Conservation (phyloP, 768 basidiomycete species). For the Asterophora parasitica region DNA sequence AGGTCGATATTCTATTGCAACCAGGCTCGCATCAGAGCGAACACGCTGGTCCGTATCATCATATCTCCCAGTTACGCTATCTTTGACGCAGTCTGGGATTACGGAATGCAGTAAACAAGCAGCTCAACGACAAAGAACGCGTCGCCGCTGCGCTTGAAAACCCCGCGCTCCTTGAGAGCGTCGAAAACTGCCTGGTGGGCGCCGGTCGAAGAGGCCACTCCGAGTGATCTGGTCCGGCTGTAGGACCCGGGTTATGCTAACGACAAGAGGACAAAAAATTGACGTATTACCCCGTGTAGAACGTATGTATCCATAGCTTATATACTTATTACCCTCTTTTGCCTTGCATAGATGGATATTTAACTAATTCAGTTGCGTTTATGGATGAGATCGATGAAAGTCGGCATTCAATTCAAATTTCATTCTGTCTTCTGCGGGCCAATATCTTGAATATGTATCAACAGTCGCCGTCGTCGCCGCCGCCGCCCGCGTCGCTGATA, state of each 20-base stretch:
- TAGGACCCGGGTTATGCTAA: not conserved
- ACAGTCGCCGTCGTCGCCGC: no score
- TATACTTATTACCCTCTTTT: constrained; percentile 8
- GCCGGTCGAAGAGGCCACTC: constrained; percentile 27
- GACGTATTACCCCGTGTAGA: not conserved
- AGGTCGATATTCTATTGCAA: constrained; percentile 89
- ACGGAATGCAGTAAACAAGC: constrained; percentile 78
- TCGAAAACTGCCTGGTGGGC: constrained; percentile 60
- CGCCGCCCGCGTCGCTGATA: no score
- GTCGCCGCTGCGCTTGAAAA: constrained; percentile 98
- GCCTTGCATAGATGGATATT: not conserved
- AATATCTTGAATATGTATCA: no score
- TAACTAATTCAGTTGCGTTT: no score
- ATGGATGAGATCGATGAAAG: no score
- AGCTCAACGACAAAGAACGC: constrained; percentile 97
- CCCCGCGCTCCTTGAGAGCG: constrained; percentile 73
- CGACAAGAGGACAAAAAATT: not conserved
- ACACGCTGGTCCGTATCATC: constrained; percentile 56
- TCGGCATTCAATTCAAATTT: no score
- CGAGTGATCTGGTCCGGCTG: constrained; percentile 6
- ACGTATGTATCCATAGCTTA: constrained; percentile 19
- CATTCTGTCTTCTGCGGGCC: no score
- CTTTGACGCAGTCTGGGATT: not conserved
- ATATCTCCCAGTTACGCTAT: not conserved
- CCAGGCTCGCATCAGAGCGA: constrained; percentile 97